Conservation (phyloP, 257 asterid genomes). For the Ilex asprella region DNA sequence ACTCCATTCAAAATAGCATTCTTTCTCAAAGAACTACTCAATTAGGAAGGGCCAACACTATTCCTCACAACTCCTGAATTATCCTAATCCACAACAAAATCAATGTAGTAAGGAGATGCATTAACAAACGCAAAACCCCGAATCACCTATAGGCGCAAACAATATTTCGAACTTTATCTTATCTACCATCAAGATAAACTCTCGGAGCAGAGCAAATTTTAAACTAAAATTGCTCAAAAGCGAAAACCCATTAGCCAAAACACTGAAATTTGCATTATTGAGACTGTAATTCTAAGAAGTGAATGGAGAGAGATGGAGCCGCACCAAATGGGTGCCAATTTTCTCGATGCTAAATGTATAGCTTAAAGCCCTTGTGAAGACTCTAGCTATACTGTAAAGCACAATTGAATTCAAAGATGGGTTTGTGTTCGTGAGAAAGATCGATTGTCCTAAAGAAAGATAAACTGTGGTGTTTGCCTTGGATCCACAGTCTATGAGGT, state of each 20-base stretch:
- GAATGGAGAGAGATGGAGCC: slow-evolving; percentile 70
- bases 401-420: slow-evolving; percentile 28
- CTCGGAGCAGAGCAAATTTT: slow-evolving; percentile 31
- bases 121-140: slow-evolving; percentile 50
- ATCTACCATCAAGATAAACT: slow-evolving; percentile 55
- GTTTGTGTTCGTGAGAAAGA: slow-evolving; percentile 37
- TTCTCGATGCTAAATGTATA: slow-evolving; percentile 41
- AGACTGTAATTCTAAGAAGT: slow-evolving; percentile 35
- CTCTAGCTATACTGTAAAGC: slow-evolving; percentile 49
- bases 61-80: slow-evolving; percentile 30
- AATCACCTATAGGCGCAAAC: slow-evolving; percentile 37
- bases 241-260: slow-evolving; percentile 46
- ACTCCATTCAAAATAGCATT: slow-evolving; percentile 9
- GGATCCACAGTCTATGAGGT: too few species aligned
- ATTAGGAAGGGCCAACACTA: slow-evolving; percentile 65
- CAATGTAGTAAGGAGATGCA: slow-evolving; percentile 64
- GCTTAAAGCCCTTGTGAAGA: slow-evolving; percentile 43
- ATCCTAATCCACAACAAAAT: slow-evolving; percentile 42
- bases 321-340: slow-evolving; percentile 59
- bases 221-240: slow-evolving; percentile 32
- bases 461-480: too few species aligned
- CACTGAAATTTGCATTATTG: slow-evolving; percentile 33
- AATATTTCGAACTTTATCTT: slow-evolving; percentile 39
- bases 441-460: slow-evolving; percentile 48
- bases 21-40: slow-evolving; percentile 47